These are phyloP conservation scores for Fusarium redolens DNA, from an alignment of 2,329 filamentous ascomycete genomes.

Conservation along the genomic window DNA sequence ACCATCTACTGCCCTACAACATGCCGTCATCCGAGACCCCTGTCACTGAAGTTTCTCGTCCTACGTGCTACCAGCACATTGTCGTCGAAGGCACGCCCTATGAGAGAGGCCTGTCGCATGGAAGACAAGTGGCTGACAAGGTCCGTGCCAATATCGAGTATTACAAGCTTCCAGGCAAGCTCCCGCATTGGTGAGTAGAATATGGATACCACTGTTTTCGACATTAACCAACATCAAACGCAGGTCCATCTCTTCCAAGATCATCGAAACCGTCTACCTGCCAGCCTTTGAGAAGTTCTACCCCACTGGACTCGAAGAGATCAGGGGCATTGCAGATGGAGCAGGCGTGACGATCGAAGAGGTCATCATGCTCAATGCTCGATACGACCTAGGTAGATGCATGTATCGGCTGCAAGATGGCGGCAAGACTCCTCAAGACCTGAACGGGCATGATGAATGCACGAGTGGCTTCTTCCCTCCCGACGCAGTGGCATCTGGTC, in stretches of 20 bases:
- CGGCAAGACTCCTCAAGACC: fast-evolving
- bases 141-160: background rate
- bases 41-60: background rate
- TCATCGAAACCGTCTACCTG: background rate
- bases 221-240: fast-evolving
- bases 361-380: background rate
- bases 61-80: background rate
- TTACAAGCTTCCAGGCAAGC: background rate
- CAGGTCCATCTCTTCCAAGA: background rate
- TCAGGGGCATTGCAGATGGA: background rate
- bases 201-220: fast-evolving
- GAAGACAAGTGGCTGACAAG: background rate
- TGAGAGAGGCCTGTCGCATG: background rate
- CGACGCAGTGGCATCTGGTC: background rate
- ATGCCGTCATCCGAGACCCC: background rate
- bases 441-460: background rate
- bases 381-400: background rate
- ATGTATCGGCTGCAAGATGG: background rate
- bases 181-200: background rate
- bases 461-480: background rate
- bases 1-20: fast-evolving
- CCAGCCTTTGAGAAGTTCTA: background rate
- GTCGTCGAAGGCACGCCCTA: background rate
- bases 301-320: background rate
- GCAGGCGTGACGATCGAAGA: background rate